These are phyloP conservation scores for Penicillium ucsense DNA, from an alignment of 495 filamentous ascomycete genomes.

Conservation along the genomic window DNA sequence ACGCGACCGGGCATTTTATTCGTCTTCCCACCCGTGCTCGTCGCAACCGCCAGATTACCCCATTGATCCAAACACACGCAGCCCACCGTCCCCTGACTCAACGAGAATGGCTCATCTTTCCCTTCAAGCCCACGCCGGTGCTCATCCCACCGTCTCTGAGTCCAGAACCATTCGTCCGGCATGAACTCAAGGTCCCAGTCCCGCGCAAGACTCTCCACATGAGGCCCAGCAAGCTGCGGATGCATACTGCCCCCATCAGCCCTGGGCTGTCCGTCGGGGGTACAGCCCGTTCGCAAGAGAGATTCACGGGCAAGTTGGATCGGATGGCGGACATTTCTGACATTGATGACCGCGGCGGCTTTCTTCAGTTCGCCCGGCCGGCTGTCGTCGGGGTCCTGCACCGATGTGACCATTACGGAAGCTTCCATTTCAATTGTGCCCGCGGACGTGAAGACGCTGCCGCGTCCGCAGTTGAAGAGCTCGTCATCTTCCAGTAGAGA, in stretches of 20 bases:
- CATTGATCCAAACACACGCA: constrained; percentile 67
- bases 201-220: constrained; percentile 56
- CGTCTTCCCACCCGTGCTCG: constrained; percentile 79
- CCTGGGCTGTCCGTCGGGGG: constrained; percentile 20
- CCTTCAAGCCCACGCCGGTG: constrained; percentile 57
- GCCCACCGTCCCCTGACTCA: constrained; percentile 73
- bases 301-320: constrained; percentile 65
- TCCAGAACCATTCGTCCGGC: constrained; percentile 66
- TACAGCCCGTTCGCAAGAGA: constrained; percentile 45
- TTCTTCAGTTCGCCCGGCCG: constrained; percentile 52
- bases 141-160: constrained; percentile 71
- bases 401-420: constrained; percentile 70
- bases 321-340: constrained; percentile 68
- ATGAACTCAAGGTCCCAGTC: constrained; percentile 62
- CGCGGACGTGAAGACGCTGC: constrained; percentile 75
- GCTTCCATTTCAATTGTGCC: constrained; percentile 84
- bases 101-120: constrained; percentile 16
- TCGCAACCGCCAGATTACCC: constrained; percentile 68
- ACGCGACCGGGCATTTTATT: constrained; percentile 81
- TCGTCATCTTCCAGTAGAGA: constrained; percentile 67
- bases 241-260: constrained; percentile 46
- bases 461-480: constrained; percentile 78
- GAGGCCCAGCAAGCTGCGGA: constrained; percentile 53
- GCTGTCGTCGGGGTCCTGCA: constrained; percentile 3
- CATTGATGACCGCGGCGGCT: constrained; percentile 62